These are phyloP conservation scores for Diaporthe australafricana DNA, from an alignment of 2,329 filamentous ascomycete genomes.

Conservation along the genomic window DNA sequence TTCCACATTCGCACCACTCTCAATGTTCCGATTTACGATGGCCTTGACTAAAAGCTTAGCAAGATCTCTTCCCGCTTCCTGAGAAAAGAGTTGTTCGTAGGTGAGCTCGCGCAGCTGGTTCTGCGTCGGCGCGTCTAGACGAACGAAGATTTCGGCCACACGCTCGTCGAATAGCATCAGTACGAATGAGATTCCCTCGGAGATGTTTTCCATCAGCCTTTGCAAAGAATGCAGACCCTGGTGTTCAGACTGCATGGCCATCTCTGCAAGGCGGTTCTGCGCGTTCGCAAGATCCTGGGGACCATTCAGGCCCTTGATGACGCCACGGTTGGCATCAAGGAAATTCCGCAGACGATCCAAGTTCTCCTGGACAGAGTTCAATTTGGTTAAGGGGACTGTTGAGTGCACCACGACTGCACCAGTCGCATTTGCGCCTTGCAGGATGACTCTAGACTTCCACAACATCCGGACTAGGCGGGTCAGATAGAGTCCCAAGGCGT, in stretches of 20 bases:
- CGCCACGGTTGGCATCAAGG: conserved; percentile 85
- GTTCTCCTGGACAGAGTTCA: conserved; percentile 82
- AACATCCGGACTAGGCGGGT: conserved; percentile 88
- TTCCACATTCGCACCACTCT: conserved; percentile 96
- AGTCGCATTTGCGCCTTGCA: conserved; percentile 59
- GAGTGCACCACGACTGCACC: conserved; percentile 74
- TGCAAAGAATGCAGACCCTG: conserved; percentile 89
- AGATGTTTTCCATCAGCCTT: conserved; percentile 87
- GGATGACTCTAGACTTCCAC: conserved; percentile 85
- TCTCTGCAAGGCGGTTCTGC: conserved; percentile 87
- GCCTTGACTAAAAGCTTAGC: conserved; percentile 96
- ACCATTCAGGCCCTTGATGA: conserved; percentile 94
- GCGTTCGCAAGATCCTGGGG: conserved; percentile 85
- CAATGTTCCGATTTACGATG: conserved; percentile 97
- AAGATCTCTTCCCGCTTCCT: conserved; percentile 82
- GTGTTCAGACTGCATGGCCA: conserved; percentile 93
- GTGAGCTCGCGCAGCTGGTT: conserved; percentile 81
- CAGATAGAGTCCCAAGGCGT: conserved; percentile 88
- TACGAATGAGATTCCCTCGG: conserved; percentile 96
- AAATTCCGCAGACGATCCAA: conserved; percentile 84
- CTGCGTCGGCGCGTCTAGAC: conserved; percentile 77
- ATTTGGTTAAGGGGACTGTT: conserved; percentile 74
- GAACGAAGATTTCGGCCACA: conserved; percentile 85
- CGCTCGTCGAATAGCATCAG: conserved; percentile 94
- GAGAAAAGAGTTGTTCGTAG: conserved; percentile 88